Evolutionary conservation across 257 asterid genomes (phyloP).

Genomic region (Cynanchum wilfordii): DNA sequence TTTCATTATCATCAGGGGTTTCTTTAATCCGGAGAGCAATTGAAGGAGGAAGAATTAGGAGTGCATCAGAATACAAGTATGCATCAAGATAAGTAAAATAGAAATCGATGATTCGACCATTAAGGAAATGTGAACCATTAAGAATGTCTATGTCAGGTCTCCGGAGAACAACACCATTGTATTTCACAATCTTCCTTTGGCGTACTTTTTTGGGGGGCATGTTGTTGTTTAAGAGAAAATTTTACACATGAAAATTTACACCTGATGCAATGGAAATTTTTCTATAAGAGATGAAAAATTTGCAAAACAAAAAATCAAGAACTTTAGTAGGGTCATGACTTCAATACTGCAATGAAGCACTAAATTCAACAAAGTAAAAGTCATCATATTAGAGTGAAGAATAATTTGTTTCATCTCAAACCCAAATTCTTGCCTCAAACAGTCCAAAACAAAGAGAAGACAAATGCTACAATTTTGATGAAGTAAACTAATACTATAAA

Average conservation of each 20-base stretch:
- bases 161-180: conserved; percentile 70
- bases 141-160: conserved; percentile 68
- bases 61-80: conserved; percentile 39
- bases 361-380: too few species aligned
- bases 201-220: too few species aligned
- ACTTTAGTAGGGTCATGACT: too few species aligned
- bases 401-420: neutral
- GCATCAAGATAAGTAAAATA: conserved; percentile 63
- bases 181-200: conserved; percentile 51
- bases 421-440: neutral
- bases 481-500: neutral
- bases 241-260: too few species aligned
- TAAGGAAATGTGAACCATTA: conserved; percentile 61
- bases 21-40: conserved; percentile 82
- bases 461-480: too few species aligned
- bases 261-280: too few species aligned
- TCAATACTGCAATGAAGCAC: too few species aligned
- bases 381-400: too few species aligned
- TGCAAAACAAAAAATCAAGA: too few species aligned
- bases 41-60: conserved; percentile 68
- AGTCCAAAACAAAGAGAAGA: neutral
- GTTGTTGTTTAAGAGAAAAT: too few species aligned
- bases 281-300: too few species aligned
- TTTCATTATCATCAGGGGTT: conserved; percentile 40
- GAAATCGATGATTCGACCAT: conserved; percentile 81